These are phyloP conservation scores for Barbarea vulgaris DNA, from an alignment of 345 rosid genomes.

Conservation along the genomic window DNA sequence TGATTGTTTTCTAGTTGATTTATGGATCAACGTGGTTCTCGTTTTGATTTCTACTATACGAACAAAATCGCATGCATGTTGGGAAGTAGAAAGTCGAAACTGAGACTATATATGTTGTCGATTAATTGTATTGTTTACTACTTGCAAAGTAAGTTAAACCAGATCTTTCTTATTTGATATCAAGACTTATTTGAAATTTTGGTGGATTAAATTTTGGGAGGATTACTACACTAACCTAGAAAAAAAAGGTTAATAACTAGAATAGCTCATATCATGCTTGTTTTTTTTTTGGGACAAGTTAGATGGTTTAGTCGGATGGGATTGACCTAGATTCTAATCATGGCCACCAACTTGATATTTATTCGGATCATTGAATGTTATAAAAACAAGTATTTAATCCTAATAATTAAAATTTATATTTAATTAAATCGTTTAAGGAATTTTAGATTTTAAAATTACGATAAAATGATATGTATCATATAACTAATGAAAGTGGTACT, in stretches of 20 bases:
- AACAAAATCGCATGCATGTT: not conserved
- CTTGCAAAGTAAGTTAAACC: not conserved
- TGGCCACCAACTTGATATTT: not conserved
- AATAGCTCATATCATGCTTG: no score
- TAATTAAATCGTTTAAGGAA: not conserved
- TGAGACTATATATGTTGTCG: not conserved
- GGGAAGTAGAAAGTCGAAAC: not conserved
- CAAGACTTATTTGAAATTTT: not conserved
- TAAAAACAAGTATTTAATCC: not conserved
- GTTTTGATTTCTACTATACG: not conserved
- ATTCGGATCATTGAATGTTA: not conserved
- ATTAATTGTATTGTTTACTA: no score
- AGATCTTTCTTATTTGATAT: not conserved
- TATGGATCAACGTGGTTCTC: not conserved
- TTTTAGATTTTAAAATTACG: not conserved
- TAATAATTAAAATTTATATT: not conserved
- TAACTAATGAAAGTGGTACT: not conserved
- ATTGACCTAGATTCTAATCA: not conserved
- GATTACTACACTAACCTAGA: no score
- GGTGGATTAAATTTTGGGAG: not conserved
- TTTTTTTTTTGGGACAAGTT: no score
- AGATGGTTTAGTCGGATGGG: not conserved
- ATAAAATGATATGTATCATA: not conserved
- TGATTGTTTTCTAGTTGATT: not conserved
- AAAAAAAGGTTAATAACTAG: no score